phyloP scores from a whole-genome alignment of 2,329 filamentous ascomycete genomes.

The Coniochaeta sp. region DNA sequence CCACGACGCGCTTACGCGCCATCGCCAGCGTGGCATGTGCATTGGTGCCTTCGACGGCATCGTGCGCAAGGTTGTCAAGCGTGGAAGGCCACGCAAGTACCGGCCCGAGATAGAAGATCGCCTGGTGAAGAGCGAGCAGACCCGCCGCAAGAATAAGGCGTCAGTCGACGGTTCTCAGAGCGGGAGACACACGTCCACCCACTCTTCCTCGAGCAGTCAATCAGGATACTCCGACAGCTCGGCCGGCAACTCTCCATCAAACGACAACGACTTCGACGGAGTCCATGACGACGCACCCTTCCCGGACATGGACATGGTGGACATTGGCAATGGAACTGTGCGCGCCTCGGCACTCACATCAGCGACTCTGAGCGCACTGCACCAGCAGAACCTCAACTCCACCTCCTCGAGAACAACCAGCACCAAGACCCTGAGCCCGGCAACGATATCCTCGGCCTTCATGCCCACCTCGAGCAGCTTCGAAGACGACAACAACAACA shows the following conservation, averaged over 20 bases:
- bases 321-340: slow-evolving; percentile 1
- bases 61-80: slow-evolving; percentile 52
- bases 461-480: slow-evolving; percentile 22
- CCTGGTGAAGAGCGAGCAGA: slow-evolving; percentile 49
- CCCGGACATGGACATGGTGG: slow-evolving; percentile 14
- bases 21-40: slow-evolving; percentile 94
- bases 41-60: slow-evolving; percentile 85
- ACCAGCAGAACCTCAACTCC: neutral
- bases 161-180: neutral
- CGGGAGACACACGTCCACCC: slow-evolving; percentile 31
- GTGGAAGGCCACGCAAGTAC: slow-evolving; percentile 58
- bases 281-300: slow-evolving; percentile 27
- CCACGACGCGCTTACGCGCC: slow-evolving; percentile 89
- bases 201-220: slow-evolving; percentile 40
- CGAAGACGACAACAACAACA: neutral
- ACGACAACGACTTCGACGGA: slow-evolving; percentile 34
- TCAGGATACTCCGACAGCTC: slow-evolving; percentile 53
- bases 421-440: slow-evolving; percentile 27
- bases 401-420: slow-evolving; percentile 24
- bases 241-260: slow-evolving; percentile 42
- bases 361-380: neutral
- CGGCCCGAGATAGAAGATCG: slow-evolving; percentile 50
- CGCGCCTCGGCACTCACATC: neutral
- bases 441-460: slow-evolving; percentile 27
- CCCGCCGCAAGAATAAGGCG: slow-evolving; percentile 48